Conservation (phyloP, 1,284 basidiomycete genomes). For the Schizophyllum commune region DNA sequence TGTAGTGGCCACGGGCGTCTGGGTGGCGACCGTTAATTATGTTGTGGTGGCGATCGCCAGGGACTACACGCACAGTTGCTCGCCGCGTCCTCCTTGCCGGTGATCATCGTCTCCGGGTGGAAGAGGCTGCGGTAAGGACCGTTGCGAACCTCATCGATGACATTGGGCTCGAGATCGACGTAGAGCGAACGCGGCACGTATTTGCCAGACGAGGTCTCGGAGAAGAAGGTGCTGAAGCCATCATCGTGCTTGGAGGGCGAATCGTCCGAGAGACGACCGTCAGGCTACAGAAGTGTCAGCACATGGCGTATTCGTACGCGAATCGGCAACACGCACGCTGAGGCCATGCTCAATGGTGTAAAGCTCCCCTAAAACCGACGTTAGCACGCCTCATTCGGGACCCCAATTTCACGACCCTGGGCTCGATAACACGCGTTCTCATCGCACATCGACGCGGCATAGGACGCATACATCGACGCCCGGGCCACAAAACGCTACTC, state of each 20-base stretch:
- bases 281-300: constrained; percentile 45
- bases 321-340: constrained; percentile 51
- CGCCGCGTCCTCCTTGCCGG: constrained; percentile 98
- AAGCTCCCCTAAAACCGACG: constrained; percentile 76
- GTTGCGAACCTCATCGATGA: constrained; percentile 94
- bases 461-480: constrained; percentile 4
- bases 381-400: constrained; percentile 25
- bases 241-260: constrained; percentile 71
- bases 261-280: constrained; percentile 72
- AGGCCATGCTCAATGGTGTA: constrained; percentile 98
- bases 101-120: constrained; percentile 98
- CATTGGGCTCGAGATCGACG: constrained; percentile 95
- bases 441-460: constrained; percentile 7
- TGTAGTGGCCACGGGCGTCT: constrained; percentile 98
- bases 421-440: constrained; percentile 17
- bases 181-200: constrained; percentile 98
- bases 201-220: constrained; percentile 89
- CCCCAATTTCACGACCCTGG: constrained; percentile 7
- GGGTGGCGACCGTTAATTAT: constrained; percentile 4
- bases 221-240: constrained; percentile 98
- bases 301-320: constrained; percentile 2
- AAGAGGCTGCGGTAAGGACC: constrained; percentile 96
- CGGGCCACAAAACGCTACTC: constrained; percentile 25
- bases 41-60: constrained; percentile 16
- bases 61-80: constrained; percentile 83